A percentile compares a stretch with the other conserved stretches of the same genome.
These are phyloP conservation scores for Geotrichum europaeum DNA, from an alignment of 1,139 yeast genomes.

Conservation along the genomic window DNA sequence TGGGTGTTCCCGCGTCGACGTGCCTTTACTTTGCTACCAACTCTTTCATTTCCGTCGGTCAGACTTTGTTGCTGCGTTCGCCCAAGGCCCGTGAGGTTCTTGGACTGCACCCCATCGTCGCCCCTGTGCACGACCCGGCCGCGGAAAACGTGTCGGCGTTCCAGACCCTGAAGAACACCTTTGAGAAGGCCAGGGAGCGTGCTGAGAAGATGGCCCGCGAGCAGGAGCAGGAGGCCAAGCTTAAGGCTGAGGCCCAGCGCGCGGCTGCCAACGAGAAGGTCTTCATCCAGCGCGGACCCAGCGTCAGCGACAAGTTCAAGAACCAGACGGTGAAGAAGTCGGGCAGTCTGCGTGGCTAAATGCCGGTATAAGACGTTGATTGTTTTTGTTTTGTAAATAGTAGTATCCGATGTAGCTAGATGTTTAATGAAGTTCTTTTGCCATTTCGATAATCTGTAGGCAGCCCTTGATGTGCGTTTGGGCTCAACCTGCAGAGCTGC, in stretches of 20 bases:
- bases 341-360: slow-evolving; percentile 18
- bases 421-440: not conserved
- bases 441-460: not conserved
- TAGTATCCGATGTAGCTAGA: not conserved
- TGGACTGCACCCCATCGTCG: slow-evolving; percentile 62
- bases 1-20: slow-evolving; percentile 78
- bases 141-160: slow-evolving; percentile 40
- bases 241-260: slow-evolving; percentile 25
- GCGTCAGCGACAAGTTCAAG: slow-evolving; percentile 16
- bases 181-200: slow-evolving; percentile 53
- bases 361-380: not conserved
- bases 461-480: not conserved
- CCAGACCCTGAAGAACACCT: slow-evolving; percentile 52
- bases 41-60: slow-evolving; percentile 66
- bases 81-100: slow-evolving; percentile 50
- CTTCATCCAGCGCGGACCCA: slow-evolving; percentile 14
- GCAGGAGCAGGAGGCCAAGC: slow-evolving; percentile 30
- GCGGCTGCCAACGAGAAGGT: slow-evolving; percentile 19
- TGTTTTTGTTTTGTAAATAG: not conserved
- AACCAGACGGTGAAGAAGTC: slow-evolving; percentile 22
- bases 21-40: slow-evolving; percentile 80
- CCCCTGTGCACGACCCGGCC: slow-evolving; percentile 38
- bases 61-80: slow-evolving; percentile 59
- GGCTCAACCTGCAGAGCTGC: not conserved
- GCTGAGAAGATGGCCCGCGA: slow-evolving; percentile 39